Evolutionary conservation across 2,329 filamentous ascomycete species (phyloP).

Genomic region (Epichloe festucae): DNA sequence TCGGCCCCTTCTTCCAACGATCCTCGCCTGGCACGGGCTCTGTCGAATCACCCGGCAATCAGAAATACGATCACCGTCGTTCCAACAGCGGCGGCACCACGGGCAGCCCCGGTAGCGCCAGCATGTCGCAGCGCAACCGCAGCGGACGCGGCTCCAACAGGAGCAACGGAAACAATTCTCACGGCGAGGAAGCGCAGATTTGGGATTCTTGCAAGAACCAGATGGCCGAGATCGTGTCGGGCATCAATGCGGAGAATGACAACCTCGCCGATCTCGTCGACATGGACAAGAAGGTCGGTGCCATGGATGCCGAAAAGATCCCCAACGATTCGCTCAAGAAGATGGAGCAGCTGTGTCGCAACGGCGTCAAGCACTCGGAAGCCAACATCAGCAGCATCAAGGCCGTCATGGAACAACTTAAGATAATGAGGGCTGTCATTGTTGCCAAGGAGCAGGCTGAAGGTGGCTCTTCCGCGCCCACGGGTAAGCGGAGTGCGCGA

Average conservation of each 20-base stretch:
- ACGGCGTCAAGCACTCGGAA: conserved; percentile 28
- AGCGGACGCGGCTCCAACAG: conserved; percentile 31
- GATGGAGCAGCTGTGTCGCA: conserved; percentile 30
- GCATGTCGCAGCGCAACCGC: conserved; percentile 32
- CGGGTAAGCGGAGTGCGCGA: conserved; percentile 12
- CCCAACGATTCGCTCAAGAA: conserved; percentile 24
- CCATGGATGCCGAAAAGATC: conserved; percentile 25
- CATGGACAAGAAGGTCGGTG: conserved; percentile 28
- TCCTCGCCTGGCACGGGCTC: conserved; percentile 10
- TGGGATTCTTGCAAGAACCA: conserved; percentile 29
- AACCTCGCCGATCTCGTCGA: conserved; percentile 25
- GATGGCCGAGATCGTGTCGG: conserved; percentile 25
- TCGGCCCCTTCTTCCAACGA: conserved; percentile 20
- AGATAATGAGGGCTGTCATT: conserved; percentile 28
- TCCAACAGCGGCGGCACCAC: conserved; percentile 4
- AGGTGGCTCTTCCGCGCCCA: conserved; percentile 11
- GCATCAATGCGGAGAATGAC: conserved; percentile 30
- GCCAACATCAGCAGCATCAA: conserved; percentile 24
- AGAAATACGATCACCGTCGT: conserved; percentile 3
- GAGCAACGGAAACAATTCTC: conserved; percentile 26
- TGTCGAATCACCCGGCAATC: conserved; percentile 6
- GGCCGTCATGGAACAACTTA: conserved; percentile 28
- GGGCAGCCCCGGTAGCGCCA: conserved; percentile 1
- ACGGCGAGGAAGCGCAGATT: conserved; percentile 30
- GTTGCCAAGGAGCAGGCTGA: conserved; percentile 30